Conservation (phyloP, 441 rosid genomes). For the Daphne laureola region DNA sequence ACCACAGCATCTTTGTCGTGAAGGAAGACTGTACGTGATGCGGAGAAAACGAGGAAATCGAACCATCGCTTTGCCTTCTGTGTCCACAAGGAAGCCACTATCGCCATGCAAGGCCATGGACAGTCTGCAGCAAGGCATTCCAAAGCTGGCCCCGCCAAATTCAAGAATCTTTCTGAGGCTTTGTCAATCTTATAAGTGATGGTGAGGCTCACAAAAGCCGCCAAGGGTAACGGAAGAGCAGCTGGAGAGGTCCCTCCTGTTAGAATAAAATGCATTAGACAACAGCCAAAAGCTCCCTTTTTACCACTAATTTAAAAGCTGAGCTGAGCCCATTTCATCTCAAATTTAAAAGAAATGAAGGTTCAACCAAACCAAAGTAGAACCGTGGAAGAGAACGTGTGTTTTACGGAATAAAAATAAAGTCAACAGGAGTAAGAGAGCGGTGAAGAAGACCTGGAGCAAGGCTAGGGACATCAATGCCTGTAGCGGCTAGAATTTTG, state of each 20-base stretch:
- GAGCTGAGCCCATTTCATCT: no score
- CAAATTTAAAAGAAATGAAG: neutral
- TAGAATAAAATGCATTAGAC: slow-evolving; percentile 21
- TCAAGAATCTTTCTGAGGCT: slow-evolving; percentile 65
- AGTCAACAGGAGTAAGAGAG: neutral
- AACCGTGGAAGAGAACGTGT: neutral
- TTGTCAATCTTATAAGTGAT: slow-evolving; percentile 74
- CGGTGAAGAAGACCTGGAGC: slow-evolving; percentile 42
- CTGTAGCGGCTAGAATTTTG: slow-evolving; percentile 58
- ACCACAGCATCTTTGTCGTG: slow-evolving; percentile 56
- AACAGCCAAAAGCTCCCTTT: slow-evolving; percentile 12
- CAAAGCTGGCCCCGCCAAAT: slow-evolving; percentile 72
- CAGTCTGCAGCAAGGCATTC: slow-evolving; percentile 77
- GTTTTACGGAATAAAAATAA: neutral
- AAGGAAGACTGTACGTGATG: slow-evolving; percentile 73
- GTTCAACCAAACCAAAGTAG: neutral
- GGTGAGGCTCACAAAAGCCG: slow-evolving; percentile 75
- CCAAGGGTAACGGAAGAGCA: slow-evolving; percentile 67
- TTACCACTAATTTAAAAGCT: neutral
- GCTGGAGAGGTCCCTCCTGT: slow-evolving; percentile 59
- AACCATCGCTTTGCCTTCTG: slow-evolving; percentile 88
- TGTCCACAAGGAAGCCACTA: slow-evolving; percentile 74
- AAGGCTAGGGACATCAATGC: slow-evolving; percentile 68
- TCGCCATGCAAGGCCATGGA: slow-evolving; percentile 88
- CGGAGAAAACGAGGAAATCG: slow-evolving; percentile 71